Conservation (phyloP, 345 rosid species). For the Erodium maritimum region DNA sequence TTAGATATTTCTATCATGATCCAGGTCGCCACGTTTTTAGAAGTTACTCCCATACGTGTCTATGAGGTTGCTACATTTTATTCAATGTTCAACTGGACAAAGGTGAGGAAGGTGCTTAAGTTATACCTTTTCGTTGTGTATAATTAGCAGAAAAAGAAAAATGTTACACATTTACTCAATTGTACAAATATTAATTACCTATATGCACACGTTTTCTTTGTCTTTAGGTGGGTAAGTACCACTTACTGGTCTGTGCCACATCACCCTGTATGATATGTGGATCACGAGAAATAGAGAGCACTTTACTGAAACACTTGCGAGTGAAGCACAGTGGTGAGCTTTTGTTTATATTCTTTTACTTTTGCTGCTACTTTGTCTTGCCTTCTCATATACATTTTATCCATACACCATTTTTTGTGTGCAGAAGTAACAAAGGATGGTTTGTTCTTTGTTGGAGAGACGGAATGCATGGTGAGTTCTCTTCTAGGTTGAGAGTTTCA, state of each 20-base stretch:
- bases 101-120: slow-evolving; percentile 32
- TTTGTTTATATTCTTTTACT: slow-evolving; percentile 4
- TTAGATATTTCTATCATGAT: slow-evolving; percentile 7
- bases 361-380: neutral
- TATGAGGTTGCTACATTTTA: slow-evolving; percentile 97
- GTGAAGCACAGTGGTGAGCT: slow-evolving; percentile 82
- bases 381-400: slow-evolving; percentile 1
- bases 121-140: neutral
- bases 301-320: slow-evolving; percentile 83
- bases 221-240: slow-evolving; percentile 89
- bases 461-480: slow-evolving; percentile 94
- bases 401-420: neutral
- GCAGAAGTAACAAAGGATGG: slow-evolving; percentile 98
- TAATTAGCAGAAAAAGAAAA: neutral
- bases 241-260: slow-evolving; percentile 94
- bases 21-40: slow-evolving; percentile 81
- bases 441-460: slow-evolving; percentile 93
- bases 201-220: slow-evolving; percentile 6
- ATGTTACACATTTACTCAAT: neutral
- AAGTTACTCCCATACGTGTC: slow-evolving; percentile 88
- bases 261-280: slow-evolving; percentile 98
- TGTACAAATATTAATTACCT: neutral
- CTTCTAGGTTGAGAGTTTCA: too few relatives aligned
- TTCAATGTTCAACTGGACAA: slow-evolving; percentile 89
- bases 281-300: slow-evolving; percentile 78